Conservation (phyloP, 257 asterid species). For the Eucommia ulmoides region DNA sequence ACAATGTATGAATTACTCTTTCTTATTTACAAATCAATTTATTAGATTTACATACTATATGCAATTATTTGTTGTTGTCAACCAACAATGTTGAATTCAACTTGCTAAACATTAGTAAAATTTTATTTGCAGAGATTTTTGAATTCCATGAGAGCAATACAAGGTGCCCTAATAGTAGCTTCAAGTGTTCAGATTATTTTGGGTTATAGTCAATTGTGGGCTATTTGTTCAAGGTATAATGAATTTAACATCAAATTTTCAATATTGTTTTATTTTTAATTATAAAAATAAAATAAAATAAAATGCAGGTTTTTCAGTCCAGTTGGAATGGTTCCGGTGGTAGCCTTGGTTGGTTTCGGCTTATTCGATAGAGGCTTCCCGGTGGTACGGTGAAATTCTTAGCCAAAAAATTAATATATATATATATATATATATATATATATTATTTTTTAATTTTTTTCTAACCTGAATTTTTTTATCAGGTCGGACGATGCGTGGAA, state of each 20-base stretch:
- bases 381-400: constrained; percentile 30
- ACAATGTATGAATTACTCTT: too few species aligned
- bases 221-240: constrained; percentile 88
- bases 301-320: constrained; percentile 92
- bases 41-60: too few species aligned
- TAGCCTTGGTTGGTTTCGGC: constrained; percentile 82
- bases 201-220: constrained; percentile 98
- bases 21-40: too few species aligned
- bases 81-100: too few species aligned
- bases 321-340: constrained; percentile 94
- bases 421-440: neutral
- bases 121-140: constrained; percentile 93
- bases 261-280: too few species aligned
- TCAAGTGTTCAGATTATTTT: constrained; percentile 91
- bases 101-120: too few species aligned
- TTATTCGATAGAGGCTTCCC: constrained; percentile 93
- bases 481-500: constrained; percentile 92
- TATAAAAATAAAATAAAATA: too few species aligned
- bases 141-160: constrained; percentile 77
- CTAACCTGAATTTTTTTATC: constrained; percentile 7
- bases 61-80: too few species aligned
- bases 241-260: constrained; percentile 1
- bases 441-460: neutral
- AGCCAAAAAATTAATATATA: neutral
- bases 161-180: constrained; percentile 90